Evolutionary conservation across 768 basidiomycete genomes (phyloP), one percentile per base, ranked within the genome.

Genomic region (Ramaria sp.): DNA sequence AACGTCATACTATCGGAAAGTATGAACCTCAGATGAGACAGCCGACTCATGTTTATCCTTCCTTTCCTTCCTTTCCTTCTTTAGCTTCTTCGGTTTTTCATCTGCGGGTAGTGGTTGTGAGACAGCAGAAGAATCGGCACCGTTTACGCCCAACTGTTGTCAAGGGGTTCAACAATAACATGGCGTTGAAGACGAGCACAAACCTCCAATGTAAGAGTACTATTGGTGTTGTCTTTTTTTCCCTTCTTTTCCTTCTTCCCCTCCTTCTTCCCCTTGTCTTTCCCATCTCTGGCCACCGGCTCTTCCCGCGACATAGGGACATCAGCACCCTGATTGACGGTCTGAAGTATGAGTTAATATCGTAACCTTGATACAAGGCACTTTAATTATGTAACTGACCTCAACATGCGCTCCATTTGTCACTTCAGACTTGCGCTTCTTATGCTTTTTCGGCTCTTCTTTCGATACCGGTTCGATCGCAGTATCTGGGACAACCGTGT

Each of bases 211-310:
- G 30, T 15, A 37, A 55, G 58, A 31, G 22, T 22, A 60, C 56
- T 57, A n/a, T 57, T 53, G 24, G 62, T 38, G 49, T 69, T 71
- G 11, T 69, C 70, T 2, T 57, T 57, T 17, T 60, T 61, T 33
- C 54, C 46, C 41, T 67, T 65, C 57, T 72, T 72, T 48, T 70
- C 64, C 15, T 63, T 60, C n/a, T 39, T 53, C 60, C n/a, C n/a
- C n/a, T 64, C 54, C 50, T 58, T n/a, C 37, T 48, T 51, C 27
- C 37, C 20, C 61, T 63, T 61, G 51, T 64, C 61, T 49, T 64
- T 65, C 17, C 56, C 51, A 54, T 53, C 48, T 45, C 63, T 60
- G 43, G 31, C 11, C 27, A 51, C 22, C 53, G 56, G 20, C 20
- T 54, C 45, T 33, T 43, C 42, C 42, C 20, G 42, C 5, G 42